phyloP scores from a whole-genome alignment of 2,329 filamentous ascomycete genomes.

The Eutypa lata region DNA sequence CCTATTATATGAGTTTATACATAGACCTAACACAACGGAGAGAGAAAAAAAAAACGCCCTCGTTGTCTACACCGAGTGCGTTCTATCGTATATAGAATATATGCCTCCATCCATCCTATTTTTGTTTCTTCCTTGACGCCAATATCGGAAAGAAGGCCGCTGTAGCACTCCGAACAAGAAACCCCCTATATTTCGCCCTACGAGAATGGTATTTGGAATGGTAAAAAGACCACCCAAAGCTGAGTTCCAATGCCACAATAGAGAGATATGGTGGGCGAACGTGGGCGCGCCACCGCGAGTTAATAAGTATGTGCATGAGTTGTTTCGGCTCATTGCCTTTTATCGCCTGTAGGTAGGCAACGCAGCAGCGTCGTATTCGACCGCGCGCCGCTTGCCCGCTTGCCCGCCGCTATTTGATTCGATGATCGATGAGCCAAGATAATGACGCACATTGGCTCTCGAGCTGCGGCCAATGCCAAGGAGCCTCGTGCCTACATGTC shows the following conservation, averaged over 20 bases:
- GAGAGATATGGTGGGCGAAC: neutral
- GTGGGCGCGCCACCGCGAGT: neutral
- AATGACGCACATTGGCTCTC: neutral
- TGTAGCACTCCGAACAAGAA: too few relatives aligned
- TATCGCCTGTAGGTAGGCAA: neutral
- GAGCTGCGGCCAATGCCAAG: too few relatives aligned
- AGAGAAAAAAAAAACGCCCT: too few relatives aligned
- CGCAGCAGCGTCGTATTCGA: neutral
- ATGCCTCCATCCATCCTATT: too few relatives aligned
- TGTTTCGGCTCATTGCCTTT: neutral
- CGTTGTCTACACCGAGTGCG: too few relatives aligned
- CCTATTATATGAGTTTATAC: too few relatives aligned
- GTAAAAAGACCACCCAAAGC: neutral
- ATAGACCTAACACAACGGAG: too few relatives aligned
- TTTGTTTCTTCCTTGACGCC: too few relatives aligned
- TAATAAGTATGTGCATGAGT: neutral
- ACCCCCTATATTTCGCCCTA: too few relatives aligned
- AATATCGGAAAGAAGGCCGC: too few relatives aligned
- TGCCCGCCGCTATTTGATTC: neutral
- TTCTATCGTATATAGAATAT: too few relatives aligned
- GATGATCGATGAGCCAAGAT: neutral
- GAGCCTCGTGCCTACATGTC: too few relatives aligned
- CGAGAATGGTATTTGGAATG: neutral
- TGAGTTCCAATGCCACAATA: neutral
- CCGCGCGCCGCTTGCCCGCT: neutral